Evolutionary conservation across 129 eudicot species (phyloP).

Genomic region (Flaveria trinervia): DNA sequence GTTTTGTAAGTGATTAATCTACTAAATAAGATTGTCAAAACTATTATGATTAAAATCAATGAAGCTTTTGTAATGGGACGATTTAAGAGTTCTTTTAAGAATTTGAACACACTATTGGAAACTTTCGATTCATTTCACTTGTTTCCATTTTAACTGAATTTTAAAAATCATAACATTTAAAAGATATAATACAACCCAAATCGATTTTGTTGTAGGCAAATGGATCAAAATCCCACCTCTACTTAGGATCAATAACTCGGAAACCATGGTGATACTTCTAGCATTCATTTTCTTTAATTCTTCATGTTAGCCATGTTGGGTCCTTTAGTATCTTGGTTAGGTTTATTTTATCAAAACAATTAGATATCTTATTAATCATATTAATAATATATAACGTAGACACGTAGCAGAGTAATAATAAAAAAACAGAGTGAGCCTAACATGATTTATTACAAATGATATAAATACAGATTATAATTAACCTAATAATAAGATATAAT

Average conservation of each 20-base stretch:
- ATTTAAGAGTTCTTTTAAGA: background rate
- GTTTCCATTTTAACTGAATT: background rate
- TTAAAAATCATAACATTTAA: background rate
- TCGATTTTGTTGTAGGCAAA: background rate
- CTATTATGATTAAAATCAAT: background rate
- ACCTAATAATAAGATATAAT: too few species aligned
- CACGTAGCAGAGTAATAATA: too few species aligned
- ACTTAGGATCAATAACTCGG: background rate
- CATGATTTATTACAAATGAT: too few species aligned
- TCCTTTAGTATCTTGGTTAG: too few species aligned
- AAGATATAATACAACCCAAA: conserved; percentile 1
- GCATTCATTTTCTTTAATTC: conserved; percentile 84
- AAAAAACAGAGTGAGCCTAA: too few species aligned
- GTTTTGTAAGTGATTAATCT: background rate
- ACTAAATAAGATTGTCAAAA: background rate
- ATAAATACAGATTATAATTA: too few species aligned
- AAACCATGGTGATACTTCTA: conserved; percentile 64
- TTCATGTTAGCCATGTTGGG: conserved; percentile 43
- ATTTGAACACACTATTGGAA: background rate
- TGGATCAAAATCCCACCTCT: background rate
- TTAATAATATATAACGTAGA: too few species aligned
- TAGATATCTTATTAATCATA: too few species aligned
- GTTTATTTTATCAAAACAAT: too few species aligned
- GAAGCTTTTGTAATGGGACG: background rate
- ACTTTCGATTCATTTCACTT: background rate